Percentiles rank a stretch among this genome's conserved stretches.
phyloP scores from a whole-genome alignment of 169 alveolate species.

The Cryptosporidium baileyi region DNA sequence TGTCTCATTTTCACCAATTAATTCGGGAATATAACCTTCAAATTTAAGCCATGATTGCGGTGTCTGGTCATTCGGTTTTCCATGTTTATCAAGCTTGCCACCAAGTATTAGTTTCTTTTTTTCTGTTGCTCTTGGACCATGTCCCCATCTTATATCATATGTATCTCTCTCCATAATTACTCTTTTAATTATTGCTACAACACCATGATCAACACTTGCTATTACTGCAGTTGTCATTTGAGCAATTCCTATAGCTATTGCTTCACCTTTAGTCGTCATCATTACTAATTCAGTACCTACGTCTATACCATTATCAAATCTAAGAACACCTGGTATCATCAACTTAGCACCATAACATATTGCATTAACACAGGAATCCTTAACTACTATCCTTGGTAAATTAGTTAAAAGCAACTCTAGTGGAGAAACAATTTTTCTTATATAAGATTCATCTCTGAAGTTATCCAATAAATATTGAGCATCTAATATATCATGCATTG shows the following conservation, averaged over 20 bases:
- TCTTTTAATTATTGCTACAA: slow-evolving; percentile 97
- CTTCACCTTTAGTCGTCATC: slow-evolving; percentile 99
- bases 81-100: slow-evolving; percentile 94
- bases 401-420: slow-evolving; percentile 93
- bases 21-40: slow-evolving; percentile 84
- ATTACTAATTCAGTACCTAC: slow-evolving; percentile 94
- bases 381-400: slow-evolving; percentile 97
- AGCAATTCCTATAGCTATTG: slow-evolving; percentile 98
- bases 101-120: slow-evolving; percentile 96
- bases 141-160: slow-evolving; percentile 99
- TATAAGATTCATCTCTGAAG: slow-evolving; percentile 94
- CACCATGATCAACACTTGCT: slow-evolving; percentile 99
- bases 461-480: slow-evolving; percentile 94
- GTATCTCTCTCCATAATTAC: slow-evolving; percentile 99
- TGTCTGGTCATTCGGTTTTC: slow-evolving; percentile 92
- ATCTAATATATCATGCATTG: slow-evolving; percentile 99
- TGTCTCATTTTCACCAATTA: slow-evolving; percentile 82
- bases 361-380: slow-evolving; percentile 99
- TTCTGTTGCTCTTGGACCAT: slow-evolving; percentile 98
- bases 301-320: slow-evolving; percentile 97
- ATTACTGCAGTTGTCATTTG: slow-evolving; percentile 99
- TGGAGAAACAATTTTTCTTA: slow-evolving; percentile 96
- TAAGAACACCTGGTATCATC: slow-evolving; percentile 98
- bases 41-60: slow-evolving; percentile 92
- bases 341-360: slow-evolving; percentile 99